phyloP scores from a whole-genome alignment of 257 asterid genomes.

The Solanum tarijense region DNA sequence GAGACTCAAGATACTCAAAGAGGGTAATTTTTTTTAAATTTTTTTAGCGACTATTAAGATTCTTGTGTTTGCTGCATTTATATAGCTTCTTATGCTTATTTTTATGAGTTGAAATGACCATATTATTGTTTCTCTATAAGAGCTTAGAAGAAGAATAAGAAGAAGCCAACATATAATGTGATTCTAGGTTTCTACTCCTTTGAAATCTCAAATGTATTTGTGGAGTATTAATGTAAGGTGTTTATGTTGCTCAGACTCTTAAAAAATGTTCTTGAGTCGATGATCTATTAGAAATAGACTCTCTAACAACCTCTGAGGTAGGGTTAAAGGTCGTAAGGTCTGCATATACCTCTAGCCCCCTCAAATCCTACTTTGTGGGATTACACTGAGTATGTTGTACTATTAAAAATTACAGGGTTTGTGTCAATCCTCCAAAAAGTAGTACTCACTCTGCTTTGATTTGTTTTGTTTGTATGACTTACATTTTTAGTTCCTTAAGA shows the following conservation, averaged over 20 bases:
- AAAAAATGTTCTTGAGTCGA: rapidly evolving
- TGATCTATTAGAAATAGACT: rapidly evolving
- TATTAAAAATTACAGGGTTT: neutral
- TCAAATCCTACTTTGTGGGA: too few relatives aligned
- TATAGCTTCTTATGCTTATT: neutral
- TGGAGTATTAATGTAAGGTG: neutral
- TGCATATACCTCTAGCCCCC: neutral
- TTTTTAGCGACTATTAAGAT: too few relatives aligned
- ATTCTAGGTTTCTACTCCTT: too few relatives aligned
- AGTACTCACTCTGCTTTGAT: neutral
- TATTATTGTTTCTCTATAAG: neutral
- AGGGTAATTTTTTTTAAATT: neutral
- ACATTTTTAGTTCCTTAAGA: neutral
- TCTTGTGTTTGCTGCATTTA: neutral
- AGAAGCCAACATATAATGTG: too few relatives aligned
- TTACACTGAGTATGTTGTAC: too few relatives aligned
- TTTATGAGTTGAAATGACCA: too few relatives aligned
- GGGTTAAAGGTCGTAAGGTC: neutral
- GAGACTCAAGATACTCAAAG: neutral
- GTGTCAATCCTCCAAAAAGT: neutral
- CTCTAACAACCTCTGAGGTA: neutral
- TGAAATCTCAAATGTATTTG: neutral
- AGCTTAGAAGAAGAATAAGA: too few relatives aligned
- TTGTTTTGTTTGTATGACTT: too few relatives aligned
- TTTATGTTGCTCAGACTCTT: neutral